Base-by-base conservation (phyloP, 345 rosid genomes). In the Euphorbia pulcherrima region DNA sequence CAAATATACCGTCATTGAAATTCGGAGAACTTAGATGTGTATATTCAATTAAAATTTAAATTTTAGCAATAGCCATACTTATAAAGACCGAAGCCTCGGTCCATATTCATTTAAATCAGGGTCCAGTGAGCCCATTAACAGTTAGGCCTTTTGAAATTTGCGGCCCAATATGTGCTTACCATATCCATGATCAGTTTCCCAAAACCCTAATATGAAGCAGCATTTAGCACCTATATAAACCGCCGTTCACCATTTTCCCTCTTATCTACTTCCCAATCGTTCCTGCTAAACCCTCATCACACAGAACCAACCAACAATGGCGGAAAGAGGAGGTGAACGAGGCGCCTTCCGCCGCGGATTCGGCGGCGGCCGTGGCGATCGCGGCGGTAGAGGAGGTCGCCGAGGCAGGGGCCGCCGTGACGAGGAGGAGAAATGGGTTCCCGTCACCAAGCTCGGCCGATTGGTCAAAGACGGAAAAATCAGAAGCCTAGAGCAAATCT, bases 391-490 rank as follows among this genome's bases (percentile, higher is more conserved):
- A 81, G 41, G 37, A 33, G 37, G 37, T 7, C 37, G 85, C n/a
- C 83, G 98, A 50, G 94, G 96, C 33, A 79, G 83, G n/a, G 83
- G 87, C 1, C 87, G 90, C 28, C 74, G 80, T 1, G 77, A 87
- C 0, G 97, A 88, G 68, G 96, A 88, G 61, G 90, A 85, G 73
- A 84, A 84, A 51, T 90, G 98, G 98, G 87, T 86, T 0, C 97
- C 97, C 3, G 95, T 88, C 16, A 92, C 98, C 8, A 92, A 92
- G 74, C 88, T 90, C 9, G 97, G 97, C 10, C 98, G 98, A 56
- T 84, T 92, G 52, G 97, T 92, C 21, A 66, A 65, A 18, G 81
- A 60, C 0, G 85, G 81, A 0, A 77, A 80, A 41, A 88, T 92
- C 82, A 65, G 59, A 5, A 68, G 81, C 63, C 55, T 92, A 0